phyloP scores from a whole-genome alignment of 2,329 filamentous ascomycete genomes.

The Teratosphaeria epicoccoides region DNA sequence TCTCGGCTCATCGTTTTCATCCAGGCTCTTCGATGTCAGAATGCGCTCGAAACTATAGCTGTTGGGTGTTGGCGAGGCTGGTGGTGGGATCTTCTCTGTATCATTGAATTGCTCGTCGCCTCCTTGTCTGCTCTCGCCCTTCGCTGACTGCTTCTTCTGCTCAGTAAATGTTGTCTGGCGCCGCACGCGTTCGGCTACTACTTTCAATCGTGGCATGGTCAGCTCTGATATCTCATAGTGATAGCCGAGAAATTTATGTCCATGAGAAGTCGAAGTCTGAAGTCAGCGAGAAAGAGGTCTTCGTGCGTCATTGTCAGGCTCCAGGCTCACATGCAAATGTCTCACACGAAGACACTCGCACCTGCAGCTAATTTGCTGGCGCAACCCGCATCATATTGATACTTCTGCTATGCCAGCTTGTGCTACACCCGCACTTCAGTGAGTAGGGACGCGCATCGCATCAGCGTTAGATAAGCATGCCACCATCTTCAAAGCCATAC shows the following conservation, averaged over 20 bases:
- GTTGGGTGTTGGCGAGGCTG: neutral
- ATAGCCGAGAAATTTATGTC: neutral
- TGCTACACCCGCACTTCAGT: neutral
- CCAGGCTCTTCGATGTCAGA: neutral
- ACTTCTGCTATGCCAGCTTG: neutral
- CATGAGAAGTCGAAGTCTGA: neutral
- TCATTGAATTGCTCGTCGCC: neutral
- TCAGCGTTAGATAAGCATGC: neutral
- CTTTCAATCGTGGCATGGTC: neutral
- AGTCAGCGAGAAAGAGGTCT: neutral
- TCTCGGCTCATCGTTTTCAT: neutral
- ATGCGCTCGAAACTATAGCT: neutral
- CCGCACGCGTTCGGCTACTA: neutral
- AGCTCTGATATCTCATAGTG: neutral
- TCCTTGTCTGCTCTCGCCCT: neutral
- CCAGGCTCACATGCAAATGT: neutral
- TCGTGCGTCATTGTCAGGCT: neutral
- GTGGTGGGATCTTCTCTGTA: neutral
- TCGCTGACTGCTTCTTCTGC: neutral
- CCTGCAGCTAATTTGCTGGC: neutral
- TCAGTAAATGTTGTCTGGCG: neutral
- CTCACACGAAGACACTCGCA: neutral
- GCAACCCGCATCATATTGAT: neutral
- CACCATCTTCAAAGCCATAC: neutral
- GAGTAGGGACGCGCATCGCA: neutral